These are phyloP conservation scores for Cladosporium cucumerinum DNA, from an alignment of 2,329 filamentous ascomycete species.

Conservation along the genomic window DNA sequence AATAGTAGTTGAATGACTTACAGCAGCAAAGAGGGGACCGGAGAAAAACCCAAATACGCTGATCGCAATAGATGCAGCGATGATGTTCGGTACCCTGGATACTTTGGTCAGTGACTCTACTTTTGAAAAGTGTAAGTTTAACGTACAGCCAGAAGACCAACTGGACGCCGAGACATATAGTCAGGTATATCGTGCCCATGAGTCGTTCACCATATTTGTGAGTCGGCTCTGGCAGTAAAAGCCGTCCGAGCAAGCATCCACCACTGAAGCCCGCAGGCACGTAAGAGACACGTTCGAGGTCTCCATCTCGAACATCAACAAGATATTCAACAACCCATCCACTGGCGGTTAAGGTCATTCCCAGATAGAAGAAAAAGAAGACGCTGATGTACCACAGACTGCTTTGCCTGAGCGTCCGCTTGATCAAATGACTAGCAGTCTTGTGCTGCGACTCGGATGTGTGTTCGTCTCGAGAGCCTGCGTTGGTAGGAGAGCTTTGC, in stretches of 20 bases:
- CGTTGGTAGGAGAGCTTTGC: constrained; percentile 23
- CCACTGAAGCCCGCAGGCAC: constrained; percentile 60
- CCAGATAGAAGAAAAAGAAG: constrained; percentile 64
- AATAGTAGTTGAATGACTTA: constrained; percentile 9
- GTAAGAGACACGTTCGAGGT: constrained; percentile 58
- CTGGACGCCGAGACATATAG: constrained; percentile 53
- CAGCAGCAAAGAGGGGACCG: constrained; percentile 58
- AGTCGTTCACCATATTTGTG: constrained; percentile 53
- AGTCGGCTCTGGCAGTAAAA: constrained; percentile 50
- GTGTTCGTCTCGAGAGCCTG: constrained; percentile 22
- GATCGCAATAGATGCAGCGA: constrained; percentile 53
- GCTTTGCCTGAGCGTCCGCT: constrained; percentile 43
- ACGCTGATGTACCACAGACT: constrained; percentile 58
- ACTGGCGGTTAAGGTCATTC: constrained; percentile 53
- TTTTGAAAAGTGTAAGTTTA: not conserved
- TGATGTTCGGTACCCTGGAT: constrained; percentile 40
- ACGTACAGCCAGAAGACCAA: constrained; percentile 53
- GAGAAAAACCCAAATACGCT: constrained; percentile 57
- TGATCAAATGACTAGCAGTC: constrained; percentile 44
- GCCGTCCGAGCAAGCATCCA: constrained; percentile 52
- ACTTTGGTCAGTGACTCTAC: not conserved
- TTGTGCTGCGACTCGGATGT: constrained; percentile 16
- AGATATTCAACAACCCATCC: constrained; percentile 67
- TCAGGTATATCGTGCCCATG: constrained; percentile 56
- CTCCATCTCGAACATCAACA: constrained; percentile 56